These are phyloP conservation scores for Carex parvula DNA, from an alignment of 176 grass and related monocot genomes.

Conservation along the genomic window DNA sequence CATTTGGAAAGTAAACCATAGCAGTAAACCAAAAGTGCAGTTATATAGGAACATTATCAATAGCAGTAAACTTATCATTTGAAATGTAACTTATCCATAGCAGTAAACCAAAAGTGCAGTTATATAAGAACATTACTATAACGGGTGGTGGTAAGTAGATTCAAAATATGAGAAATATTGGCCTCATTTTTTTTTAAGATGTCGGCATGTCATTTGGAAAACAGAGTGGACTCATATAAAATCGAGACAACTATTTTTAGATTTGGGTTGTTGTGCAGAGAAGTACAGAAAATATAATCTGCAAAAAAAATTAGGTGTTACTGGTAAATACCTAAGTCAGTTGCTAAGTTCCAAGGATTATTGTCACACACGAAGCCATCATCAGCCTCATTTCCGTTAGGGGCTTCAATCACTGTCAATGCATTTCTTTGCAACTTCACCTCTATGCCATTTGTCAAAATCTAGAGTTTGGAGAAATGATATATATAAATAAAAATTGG, in stretches of 20 bases:
- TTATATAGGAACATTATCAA: background rate
- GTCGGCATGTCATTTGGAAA: background rate
- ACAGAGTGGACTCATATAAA: background rate
- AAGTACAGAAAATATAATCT: background rate
- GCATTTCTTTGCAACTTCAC: conserved; percentile 82
- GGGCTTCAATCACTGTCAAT: conserved; percentile 62
- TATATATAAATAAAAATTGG: background rate
- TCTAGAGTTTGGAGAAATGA: background rate
- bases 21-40: background rate
- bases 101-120: background rate
- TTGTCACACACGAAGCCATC: conserved; percentile 44
- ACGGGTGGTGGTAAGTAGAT: background rate
- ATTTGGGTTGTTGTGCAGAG: background rate
- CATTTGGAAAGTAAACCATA: background rate
- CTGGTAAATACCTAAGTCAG: conserved; percentile 9
- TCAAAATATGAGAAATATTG: background rate
- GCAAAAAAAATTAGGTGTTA: background rate
- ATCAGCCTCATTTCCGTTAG: conserved; percentile 62
- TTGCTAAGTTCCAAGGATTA: conserved; percentile 48
- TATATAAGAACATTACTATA: background rate
- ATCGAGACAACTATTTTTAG: background rate
- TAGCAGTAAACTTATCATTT: too few relatives aligned
- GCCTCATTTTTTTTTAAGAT: background rate
- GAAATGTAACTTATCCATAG: background rate
- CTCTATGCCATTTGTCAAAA: conserved; percentile 34